Evolutionary conservation across 768 basidiomycete species (phyloP), one percentile per base, ranked within the genome.

Genomic region (Amanita rimosa): DNA sequence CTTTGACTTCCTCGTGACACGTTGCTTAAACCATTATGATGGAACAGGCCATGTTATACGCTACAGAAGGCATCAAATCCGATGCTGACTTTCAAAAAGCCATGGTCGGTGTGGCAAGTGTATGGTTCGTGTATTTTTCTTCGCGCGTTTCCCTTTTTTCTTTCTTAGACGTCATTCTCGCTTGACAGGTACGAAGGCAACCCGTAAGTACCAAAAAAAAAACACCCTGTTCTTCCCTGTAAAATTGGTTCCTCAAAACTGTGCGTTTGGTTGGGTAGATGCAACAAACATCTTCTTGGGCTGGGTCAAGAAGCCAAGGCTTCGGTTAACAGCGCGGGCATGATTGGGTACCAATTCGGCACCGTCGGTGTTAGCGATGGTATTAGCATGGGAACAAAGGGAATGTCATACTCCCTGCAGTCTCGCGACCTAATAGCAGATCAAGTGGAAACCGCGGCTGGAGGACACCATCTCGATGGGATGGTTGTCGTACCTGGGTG

Each of bases 341-440:
- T 97, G 58, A 91, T 93, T 59, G 95, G 87, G 33, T 98, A 98
- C 70, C 94, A 96, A 67, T 98, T 96, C 65, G 96, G 96, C 46
- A 91, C 92, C 13, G 90, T 95, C 52, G 96, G 91, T 48, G 96
- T 98, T 57, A 95, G 92, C 64, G 96, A 98, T 65, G 96, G 91
- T 17, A 98, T 99, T 64, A 95, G 92, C 67, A 98, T 96, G 84
- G 96, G 96, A 57, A 97, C 94, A 3, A 70, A 70, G 34, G 93
- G 86, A 55, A 96, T 94, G 92, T 79, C 81, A 50, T 94, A 83
- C 63, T 98, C 96, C n/a, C 76, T 99, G 3, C 96, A 94, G 67
- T 95, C 92, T 21, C 81, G 96, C 55, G 96, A 99, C 69, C 75
- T 98, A 40, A 99, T 99, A 57, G 96, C 96, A 51, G 96, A 98